A percentile compares a stretch with the other conserved stretches of the same genome.
phyloP scores from a whole-genome alignment of 306 rosid genomes.

The Cucurbita pepo region DNA sequence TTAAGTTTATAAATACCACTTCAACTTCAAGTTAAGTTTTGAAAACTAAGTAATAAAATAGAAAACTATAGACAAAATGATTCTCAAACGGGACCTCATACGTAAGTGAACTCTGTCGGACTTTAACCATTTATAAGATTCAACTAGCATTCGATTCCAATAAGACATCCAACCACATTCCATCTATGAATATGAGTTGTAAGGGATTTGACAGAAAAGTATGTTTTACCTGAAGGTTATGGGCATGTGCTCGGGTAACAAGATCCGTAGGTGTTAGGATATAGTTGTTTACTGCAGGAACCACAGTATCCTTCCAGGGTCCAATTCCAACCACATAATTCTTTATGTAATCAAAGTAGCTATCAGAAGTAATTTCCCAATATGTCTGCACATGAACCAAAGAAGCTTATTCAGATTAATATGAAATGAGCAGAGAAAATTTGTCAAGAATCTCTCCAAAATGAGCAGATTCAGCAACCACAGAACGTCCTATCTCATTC shows the following conservation, averaged over 20 bases:
- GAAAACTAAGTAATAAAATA: neutral
- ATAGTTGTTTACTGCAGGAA: constrained; percentile 43
- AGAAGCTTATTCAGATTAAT: neutral
- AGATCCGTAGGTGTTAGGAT: constrained; percentile 44
- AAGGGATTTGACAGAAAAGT: neutral
- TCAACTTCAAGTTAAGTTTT: neutral
- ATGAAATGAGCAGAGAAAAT: neutral
- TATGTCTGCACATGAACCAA: constrained; percentile 49
- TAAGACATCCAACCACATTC: neutral
- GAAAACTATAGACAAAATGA: neutral
- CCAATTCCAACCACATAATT: constrained; percentile 79
- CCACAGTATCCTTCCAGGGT: constrained; percentile 86
- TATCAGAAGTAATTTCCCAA: constrained; percentile 80
- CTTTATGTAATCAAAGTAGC: constrained; percentile 49
- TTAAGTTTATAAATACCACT: neutral
- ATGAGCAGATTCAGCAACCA: neutral
- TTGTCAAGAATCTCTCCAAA: neutral
- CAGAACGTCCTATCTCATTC: too few relatives aligned
- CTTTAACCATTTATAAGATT: neutral
- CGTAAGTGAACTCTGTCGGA: neutral
- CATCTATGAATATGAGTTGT: neutral
- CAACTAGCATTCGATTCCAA: neutral
- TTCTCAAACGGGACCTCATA: too few relatives aligned
- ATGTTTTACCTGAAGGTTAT: constrained; percentile 55
- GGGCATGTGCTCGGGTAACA: constrained; percentile 71